Conservation (phyloP, 108 stramenopile genomes). For the Stephanodiscus minutulus region DNA sequence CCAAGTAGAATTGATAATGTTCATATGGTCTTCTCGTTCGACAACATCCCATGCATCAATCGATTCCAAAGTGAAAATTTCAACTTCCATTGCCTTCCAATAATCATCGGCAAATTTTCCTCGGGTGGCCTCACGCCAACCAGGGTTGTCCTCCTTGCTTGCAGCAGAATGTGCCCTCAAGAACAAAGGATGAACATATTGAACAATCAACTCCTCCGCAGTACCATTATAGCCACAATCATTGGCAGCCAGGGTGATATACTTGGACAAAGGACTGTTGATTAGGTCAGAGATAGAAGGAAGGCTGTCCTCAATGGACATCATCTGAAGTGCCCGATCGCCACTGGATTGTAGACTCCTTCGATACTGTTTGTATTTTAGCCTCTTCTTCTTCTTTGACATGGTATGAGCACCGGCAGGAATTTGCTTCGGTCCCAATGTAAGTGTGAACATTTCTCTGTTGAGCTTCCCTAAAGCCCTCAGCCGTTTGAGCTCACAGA, state of each 20-base stretch:
- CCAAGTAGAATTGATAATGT: constrained; percentile 18
- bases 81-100: constrained; percentile 6
- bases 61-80: background rate
- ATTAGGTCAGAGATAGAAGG: constrained; percentile 1
- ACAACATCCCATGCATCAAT: constrained; percentile 11
- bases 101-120: constrained; percentile 3
- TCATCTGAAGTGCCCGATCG: background rate
- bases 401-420: background rate
- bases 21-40: background rate
- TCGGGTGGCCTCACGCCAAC: constrained; percentile 2
- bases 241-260: constrained; percentile 4
- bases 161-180: background rate
- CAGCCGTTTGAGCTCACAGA: too few relatives aligned
- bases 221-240: constrained; percentile 1
- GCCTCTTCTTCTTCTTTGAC: background rate
- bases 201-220: background rate
- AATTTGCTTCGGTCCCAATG: background rate
- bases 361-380: too few relatives aligned
- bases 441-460: background rate
- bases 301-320: background rate
- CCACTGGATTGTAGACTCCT: constrained; percentile 1
- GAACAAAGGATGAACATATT: constrained; percentile 8
- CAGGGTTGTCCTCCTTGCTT: constrained; percentile 2
- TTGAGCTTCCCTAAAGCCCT: background rate
- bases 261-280: constrained; percentile 20